Base-by-base conservation (phyloP, 2,329 filamentous ascomycete genomes). In the Chalaropsis thielavioides region DNA sequence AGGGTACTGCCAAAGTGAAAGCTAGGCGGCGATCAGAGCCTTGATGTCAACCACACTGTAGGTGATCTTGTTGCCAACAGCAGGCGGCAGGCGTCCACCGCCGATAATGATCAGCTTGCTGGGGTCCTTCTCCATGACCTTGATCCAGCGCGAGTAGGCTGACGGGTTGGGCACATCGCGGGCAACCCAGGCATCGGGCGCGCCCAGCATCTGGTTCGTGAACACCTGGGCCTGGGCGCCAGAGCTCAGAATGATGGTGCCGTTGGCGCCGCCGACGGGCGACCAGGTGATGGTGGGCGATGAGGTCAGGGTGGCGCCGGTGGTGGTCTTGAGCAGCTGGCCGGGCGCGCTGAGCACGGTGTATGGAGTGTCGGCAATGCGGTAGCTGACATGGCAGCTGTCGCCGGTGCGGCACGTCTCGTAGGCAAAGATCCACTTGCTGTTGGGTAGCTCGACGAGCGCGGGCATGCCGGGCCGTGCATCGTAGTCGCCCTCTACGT, bases 401-500 rank as follows among this genome's bases (percentile, higher is more conserved):
- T 73, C 73, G 17, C 71, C 76, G 70, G 69, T 80, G 22, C 73
- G 80, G 61, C 82, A 82, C 68, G 81, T 83, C 71, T 88, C 85
- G 72, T 87, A 87, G 5, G 80, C 78, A 75, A 84, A 82, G 70
- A 89, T 81, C 73, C 80, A 88, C 70, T 82, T 74, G 65, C 79
- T 81, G 68, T 81, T 81, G 43, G 68, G 84, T 76, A 89, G 78
- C 70, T 78, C 70, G 1, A 80, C 77, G 8, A 89, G 76, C 0
- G 80, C 82, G 1, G 86, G 81, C 86, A 89, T 89, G 61, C 86
- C 86, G 0, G 86, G 86, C 1, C 86, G 81, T 67, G 79, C 82
- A 2, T 61, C 46, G 58, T 64, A 67, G 1, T 79, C 81, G 72
- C 87, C 86, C 64, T 76, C 78, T n/a, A 78, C 74, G 69, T 86